Base-by-base conservation (phyloP, 192 early-diverging fungal genomes). In the Rhizophagus sp. region DNA sequence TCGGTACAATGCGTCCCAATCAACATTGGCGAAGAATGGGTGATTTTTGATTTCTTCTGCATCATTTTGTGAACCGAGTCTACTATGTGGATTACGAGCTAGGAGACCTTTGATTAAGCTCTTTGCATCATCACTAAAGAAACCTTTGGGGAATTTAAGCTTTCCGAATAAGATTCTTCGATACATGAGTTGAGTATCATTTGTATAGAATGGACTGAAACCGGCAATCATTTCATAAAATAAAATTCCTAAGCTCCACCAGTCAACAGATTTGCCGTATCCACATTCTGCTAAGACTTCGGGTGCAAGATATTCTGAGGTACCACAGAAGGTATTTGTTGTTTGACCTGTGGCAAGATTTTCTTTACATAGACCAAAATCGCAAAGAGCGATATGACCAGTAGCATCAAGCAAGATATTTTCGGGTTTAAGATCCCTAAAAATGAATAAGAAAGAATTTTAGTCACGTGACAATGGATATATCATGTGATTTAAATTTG, bases 291-390 rank as follows among this genome's bases (percentile, higher is more conserved):
- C 82, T 22, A 95, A 81, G 24, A 96, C 91, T 84, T 96, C 94
- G 10, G 96, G 97, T 1, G 97, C 97, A 73, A 98, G 88, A 80
- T 96, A 96, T 73, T 93, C 91, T 3, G 94, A 92, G 15, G 95
- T 98, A 52, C 95, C 96, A 82, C 95, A 96, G 82, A 96, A 97
- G 1, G 96, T 95, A 52, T 85, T 91, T 6, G 95, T 94, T 19
- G 90, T 87, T 79, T 82, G 85, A 33, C 87, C 82, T 63, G 84
- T 81, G 49, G 81, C 77, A 77, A 86, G 82, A 50, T 88, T 86
- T 73, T 91, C 87, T 78, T 95, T 95, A 82, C 92, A 95, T 19
- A 95, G 85, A 17, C 94, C 93, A 85, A 95, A 95, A 81, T 95
- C 94, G 22, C 89, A 89, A 19, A 95, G 82, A 12, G 91, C 88